Conservation (phyloP, 495 filamentous ascomycete genomes). For the Staphylotrichum longicolle region DNA sequence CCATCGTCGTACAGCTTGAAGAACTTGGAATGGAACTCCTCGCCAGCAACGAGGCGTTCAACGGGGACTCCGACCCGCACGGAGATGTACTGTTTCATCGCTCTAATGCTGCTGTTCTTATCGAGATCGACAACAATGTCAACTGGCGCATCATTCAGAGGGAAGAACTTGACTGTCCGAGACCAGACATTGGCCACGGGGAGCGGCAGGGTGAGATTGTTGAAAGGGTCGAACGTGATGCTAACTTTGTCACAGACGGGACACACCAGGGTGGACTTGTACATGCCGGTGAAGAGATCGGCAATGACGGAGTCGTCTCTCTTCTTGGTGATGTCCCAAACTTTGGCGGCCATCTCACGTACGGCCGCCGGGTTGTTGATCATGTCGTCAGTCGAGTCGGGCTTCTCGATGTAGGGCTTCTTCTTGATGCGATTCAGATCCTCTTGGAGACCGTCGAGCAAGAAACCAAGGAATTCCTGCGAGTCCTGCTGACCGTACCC, state of each 20-base stretch:
- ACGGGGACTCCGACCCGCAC: conserved; percentile 59
- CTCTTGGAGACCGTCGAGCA: conserved; percentile 91
- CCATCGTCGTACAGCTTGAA: conserved; percentile 77
- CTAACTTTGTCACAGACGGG: conserved; percentile 90
- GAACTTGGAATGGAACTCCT: conserved; percentile 77
- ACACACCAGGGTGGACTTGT: conserved; percentile 94
- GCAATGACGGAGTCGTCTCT: conserved; percentile 93
- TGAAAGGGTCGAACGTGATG: conserved; percentile 98
- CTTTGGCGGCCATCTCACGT: conserved; percentile 75
- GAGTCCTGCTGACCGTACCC: conserved; percentile 97
- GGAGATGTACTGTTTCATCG: conserved; percentile 73
- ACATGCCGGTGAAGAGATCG: conserved; percentile 94
- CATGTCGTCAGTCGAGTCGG: conserved; percentile 96
- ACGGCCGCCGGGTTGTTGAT: conserved; percentile 76
- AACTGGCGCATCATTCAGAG: conserved; percentile 61
- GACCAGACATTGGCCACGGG: conserved; percentile 78
- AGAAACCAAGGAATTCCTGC: conserved; percentile 94
- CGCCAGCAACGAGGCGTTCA: conserved; percentile 65
- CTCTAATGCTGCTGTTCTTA: conserved; percentile 69
- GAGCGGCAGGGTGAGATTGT: conserved; percentile 84
- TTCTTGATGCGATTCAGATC: conserved; percentile 90
- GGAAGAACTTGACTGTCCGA: conserved; percentile 70
- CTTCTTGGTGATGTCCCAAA: conserved; percentile 87
- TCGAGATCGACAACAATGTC: conserved; percentile 82
- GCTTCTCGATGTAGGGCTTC: conserved; percentile 97